A percentile compares a stretch with the other conserved stretches of the same genome.
Evolutionary conservation across 2,329 filamentous ascomycete genomes (phyloP).

Genomic region (Pseudopithomyces chartarum): DNA sequence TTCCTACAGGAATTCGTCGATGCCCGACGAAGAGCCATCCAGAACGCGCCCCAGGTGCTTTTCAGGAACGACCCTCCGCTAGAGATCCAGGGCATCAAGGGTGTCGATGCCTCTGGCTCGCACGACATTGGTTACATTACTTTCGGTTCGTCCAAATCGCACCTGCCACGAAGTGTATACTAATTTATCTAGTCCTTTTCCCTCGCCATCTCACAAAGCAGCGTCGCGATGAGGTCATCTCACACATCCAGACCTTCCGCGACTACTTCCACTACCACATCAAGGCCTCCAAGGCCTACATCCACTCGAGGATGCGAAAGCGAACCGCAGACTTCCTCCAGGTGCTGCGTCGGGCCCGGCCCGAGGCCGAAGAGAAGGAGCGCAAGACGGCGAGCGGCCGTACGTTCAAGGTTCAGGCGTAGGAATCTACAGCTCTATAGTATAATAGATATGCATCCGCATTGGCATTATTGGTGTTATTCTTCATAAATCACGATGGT

Average conservation of each 20-base stretch:
- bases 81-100: constrained; percentile 84
- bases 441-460: neutral
- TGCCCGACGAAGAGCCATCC: constrained; percentile 89
- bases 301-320: constrained; percentile 97
- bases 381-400: constrained; percentile 96
- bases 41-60: constrained; percentile 96
- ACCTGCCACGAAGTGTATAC: constrained; percentile 16
- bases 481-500: too few relatives aligned
- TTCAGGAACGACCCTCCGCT: constrained; percentile 94
- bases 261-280: constrained; percentile 99
- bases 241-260: constrained; percentile 99
- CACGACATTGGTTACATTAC: constrained; percentile 97
- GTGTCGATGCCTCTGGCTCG: constrained; percentile 72
- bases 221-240: constrained; percentile 92
- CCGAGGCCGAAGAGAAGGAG: constrained; percentile 96
- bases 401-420: constrained; percentile 74
- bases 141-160: constrained; percentile 69
- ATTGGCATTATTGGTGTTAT: neutral
- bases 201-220: constrained; percentile 90
- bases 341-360: constrained; percentile 93
- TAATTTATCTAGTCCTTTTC: constrained; percentile 74
- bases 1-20: constrained; percentile 99
- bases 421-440: neutral
- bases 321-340: constrained; percentile 98
- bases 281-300: constrained; percentile 99